These are phyloP conservation scores for Coemansia sp. DNA, from an alignment of 192 early-diverging fungal genomes.

Conservation along the genomic window DNA sequence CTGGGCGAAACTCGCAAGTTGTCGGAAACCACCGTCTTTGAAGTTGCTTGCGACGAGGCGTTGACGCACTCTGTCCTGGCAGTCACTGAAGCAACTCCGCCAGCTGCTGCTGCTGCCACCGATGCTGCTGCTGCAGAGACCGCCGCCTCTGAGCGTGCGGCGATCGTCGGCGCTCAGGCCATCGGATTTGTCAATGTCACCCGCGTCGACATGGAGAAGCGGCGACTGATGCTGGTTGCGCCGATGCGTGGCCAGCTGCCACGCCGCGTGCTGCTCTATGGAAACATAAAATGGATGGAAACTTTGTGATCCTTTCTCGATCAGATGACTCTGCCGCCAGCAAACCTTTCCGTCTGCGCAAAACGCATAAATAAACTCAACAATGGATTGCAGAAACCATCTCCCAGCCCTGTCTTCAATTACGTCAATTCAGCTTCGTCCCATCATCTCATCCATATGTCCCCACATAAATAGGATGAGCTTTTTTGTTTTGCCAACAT, in stretches of 20 bases:
- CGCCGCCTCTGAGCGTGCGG: constrained; percentile 56
- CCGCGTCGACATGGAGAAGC: constrained; percentile 77
- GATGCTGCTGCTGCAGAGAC: constrained; percentile 24
- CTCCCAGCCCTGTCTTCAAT: too few species aligned
- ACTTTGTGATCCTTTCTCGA: constrained; percentile 22
- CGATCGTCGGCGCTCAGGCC: constrained; percentile 81
- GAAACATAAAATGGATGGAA: constrained; percentile 92
- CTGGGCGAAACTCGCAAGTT: constrained; percentile 80
- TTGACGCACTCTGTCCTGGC: constrained; percentile 87
- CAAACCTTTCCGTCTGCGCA: neutral
- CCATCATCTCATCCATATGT: too few species aligned
- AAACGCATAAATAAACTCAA: too few species aligned
- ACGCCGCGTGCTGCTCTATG: constrained; percentile 81
- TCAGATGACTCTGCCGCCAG: neutral
- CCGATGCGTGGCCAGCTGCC: constrained; percentile 89
- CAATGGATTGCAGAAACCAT: too few species aligned
- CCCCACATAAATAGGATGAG: too few species aligned
- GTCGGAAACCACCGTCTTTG: constrained; percentile 78
- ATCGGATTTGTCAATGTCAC: constrained; percentile 46
- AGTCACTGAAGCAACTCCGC: constrained; percentile 68
- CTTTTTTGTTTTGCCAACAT: too few species aligned
- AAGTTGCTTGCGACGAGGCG: constrained; percentile 78
- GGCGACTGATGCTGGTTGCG: constrained; percentile 80
- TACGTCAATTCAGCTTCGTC: too few species aligned
- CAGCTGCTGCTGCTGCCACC: constrained; percentile 30